Evolutionary conservation across 805 yeast genomes (phyloP).

Genomic region (Lipomyces spencermartinsiae): DNA sequence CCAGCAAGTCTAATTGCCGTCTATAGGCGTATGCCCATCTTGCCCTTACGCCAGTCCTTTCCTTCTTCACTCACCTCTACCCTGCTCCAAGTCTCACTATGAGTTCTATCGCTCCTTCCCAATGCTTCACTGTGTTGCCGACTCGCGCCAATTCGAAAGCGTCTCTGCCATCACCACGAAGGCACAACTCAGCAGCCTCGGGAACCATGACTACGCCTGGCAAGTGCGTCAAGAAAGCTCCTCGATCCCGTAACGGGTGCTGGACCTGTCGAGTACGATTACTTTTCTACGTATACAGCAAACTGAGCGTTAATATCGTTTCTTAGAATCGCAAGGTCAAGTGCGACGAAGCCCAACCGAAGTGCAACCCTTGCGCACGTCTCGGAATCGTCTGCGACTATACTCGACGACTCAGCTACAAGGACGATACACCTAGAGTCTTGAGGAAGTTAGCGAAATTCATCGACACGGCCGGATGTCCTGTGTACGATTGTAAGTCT

Average conservation of each 20-base stretch:
- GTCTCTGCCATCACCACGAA: not conserved
- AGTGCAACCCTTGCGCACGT: conserved; percentile 33
- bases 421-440: conserved; percentile 35
- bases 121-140: not conserved
- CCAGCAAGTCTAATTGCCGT: not conserved
- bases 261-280: conserved; percentile 36
- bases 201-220: not conserved
- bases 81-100: not conserved
- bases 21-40: not conserved
- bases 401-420: conserved; percentile 31
- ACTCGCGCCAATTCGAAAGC: not conserved
- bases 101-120: not conserved
- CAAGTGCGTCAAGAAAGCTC: not conserved
- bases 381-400: conserved; percentile 31
- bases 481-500: conserved; percentile 32
- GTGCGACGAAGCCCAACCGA: conserved; percentile 35
- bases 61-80: not conserved
- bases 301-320: not conserved
- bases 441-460: conserved; percentile 27
- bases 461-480: conserved; percentile 29
- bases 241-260: conserved; percentile 34
- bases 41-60: too few species aligned
- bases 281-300: not conserved
- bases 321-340: conserved; percentile 32
- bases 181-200: not conserved